These are phyloP conservation scores for Exobasidium rhododendri DNA, from an alignment of 1,284 basidiomycete genomes.

Conservation along the genomic window DNA sequence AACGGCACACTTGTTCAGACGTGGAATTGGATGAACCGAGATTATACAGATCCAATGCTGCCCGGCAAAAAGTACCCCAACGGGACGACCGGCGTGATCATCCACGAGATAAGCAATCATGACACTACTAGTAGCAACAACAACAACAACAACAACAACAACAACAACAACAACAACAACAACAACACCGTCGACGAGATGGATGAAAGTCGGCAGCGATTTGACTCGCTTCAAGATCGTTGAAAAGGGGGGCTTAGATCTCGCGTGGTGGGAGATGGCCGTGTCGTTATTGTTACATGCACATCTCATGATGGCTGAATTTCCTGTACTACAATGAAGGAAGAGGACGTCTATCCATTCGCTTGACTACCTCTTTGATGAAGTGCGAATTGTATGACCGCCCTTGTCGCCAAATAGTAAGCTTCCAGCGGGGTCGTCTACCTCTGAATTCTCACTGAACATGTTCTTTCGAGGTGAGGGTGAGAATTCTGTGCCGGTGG, in stretches of 20 bases:
- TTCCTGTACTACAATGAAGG: too few relatives aligned
- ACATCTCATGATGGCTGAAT: too few relatives aligned
- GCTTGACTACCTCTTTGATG: too few relatives aligned
- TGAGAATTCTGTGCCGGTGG: neutral
- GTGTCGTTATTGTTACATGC: too few relatives aligned
- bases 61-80: slow-evolving; percentile 24
- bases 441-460: too few relatives aligned
- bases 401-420: neutral
- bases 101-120: too few relatives aligned
- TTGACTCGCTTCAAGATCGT: neutral
- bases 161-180: neutral
- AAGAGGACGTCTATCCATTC: too few relatives aligned
- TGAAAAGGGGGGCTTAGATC: too few relatives aligned
- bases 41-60: slow-evolving; percentile 27
- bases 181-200: neutral
- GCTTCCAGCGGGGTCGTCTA: neutral
- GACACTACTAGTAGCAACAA: neutral
- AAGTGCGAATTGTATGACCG: neutral
- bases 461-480: neutral
- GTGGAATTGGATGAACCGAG: slow-evolving; percentile 39
- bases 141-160: neutral
- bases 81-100: neutral
- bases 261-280: too few relatives aligned
- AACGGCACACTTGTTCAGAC: slow-evolving; percentile 41
- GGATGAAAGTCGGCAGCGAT: neutral